A percentile compares a stretch with the other conserved stretches of the same genome.
phyloP scores from a whole-genome alignment of 495 filamentous ascomycete species.

The Trichocladium uniseriatum region DNA sequence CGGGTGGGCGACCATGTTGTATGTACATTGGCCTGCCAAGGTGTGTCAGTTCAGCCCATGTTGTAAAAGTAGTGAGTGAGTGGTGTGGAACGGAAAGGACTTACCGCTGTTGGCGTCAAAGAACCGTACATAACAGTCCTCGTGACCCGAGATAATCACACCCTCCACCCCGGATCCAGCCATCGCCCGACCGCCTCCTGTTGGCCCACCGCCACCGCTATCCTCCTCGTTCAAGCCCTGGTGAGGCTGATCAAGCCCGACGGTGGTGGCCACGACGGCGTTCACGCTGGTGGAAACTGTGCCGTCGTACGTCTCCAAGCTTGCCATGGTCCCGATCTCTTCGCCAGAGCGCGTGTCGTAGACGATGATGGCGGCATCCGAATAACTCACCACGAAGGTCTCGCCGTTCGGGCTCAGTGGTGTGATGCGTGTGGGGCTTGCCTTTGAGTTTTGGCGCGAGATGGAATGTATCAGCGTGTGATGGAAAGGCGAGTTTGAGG shows the following conservation, averaged over 20 bases:
- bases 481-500: conserved; percentile 49
- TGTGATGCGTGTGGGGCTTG: conserved; percentile 84
- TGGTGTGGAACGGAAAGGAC: conserved; percentile 26
- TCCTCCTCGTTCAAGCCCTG: conserved; percentile 49
- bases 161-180: conserved; percentile 72
- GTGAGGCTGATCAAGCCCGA: conserved; percentile 54
- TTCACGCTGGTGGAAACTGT: conserved; percentile 79
- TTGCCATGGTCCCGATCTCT: conserved; percentile 85
- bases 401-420: conserved; percentile 79
- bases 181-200: conserved; percentile 57
- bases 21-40: conserved; percentile 89
- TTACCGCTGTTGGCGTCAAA: conserved; percentile 97
- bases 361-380: conserved; percentile 79
- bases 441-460: conserved; percentile 52
- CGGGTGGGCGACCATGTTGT: conserved; percentile 94
- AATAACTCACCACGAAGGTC: conserved; percentile 85
- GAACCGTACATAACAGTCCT: conserved; percentile 90
- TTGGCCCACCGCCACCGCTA: conserved; percentile 56
- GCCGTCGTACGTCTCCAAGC: conserved; percentile 83
- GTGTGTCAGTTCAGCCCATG: conserved; percentile 26
- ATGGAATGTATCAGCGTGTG: conserved; percentile 76
- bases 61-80: neutral
- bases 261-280: conserved; percentile 78
- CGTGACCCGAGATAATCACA: conserved; percentile 87
- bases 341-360: conserved; percentile 89